phyloP scores from a whole-genome alignment of 495 filamentous ascomycete species.

The Podospora tetraspora region DNA sequence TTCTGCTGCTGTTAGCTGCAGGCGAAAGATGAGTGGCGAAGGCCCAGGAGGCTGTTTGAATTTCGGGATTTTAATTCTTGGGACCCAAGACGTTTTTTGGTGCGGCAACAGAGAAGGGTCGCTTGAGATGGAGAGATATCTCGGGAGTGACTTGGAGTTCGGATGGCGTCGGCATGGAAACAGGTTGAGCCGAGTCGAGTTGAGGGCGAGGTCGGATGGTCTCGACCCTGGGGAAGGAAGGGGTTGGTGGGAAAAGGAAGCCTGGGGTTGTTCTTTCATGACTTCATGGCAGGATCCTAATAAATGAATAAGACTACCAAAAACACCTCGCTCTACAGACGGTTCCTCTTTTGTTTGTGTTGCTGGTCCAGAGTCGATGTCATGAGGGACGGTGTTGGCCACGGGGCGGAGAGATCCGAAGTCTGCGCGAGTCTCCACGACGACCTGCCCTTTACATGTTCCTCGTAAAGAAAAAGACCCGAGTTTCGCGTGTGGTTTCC shows the following conservation, averaged over 20 bases:
- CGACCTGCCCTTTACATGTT: background rate
- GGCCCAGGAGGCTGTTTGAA: conserved; percentile 42
- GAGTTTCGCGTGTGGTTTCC: background rate
- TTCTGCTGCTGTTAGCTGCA: conserved; percentile 27
- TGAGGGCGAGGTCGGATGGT: background rate
- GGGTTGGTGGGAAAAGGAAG: background rate
- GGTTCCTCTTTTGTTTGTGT: background rate
- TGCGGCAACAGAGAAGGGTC: conserved; percentile 16
- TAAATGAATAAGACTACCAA: conserved; percentile 24
- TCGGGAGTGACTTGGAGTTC: background rate
- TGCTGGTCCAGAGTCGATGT: background rate
- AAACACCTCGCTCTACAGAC: background rate
- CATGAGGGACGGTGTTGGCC: background rate
- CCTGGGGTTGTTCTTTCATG: conserved; percentile 36
- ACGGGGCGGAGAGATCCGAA: too few relatives aligned
- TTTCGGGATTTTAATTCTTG: conserved; percentile 43
- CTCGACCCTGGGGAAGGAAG: conserved; percentile 4
- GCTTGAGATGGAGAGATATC: conserved; percentile 6
- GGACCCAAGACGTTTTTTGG: conserved; percentile 15
- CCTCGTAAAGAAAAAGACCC: background rate
- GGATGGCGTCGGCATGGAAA: background rate
- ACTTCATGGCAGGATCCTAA: conserved; percentile 42
- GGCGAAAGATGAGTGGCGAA: conserved; percentile 40
- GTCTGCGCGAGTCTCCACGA: background rate
- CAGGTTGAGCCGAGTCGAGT: background rate